Evolutionary conservation across 768 basidiomycete genomes (phyloP).

Genomic region (Cyathus striatus): DNA sequence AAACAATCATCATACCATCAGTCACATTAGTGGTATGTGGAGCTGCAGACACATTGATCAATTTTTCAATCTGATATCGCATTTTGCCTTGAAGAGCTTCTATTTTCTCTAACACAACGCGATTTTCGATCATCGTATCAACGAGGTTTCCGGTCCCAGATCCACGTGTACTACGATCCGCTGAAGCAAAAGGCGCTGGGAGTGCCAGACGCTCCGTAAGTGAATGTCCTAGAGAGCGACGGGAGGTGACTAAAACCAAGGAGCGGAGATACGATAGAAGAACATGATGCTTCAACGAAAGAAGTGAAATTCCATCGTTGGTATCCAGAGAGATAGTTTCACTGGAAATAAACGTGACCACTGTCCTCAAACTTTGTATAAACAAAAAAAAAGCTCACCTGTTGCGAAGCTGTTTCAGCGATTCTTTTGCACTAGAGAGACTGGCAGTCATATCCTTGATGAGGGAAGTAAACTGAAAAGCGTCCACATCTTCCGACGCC

Average conservation of each 20-base stretch:
- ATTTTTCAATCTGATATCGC: conserved; percentile 94
- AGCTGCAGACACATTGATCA: conserved; percentile 74
- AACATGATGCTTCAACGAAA: conserved; percentile 83
- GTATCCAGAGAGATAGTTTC: conserved; percentile 44
- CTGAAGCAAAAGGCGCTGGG: conserved; percentile 43
- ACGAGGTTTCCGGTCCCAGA: conserved; percentile 67
- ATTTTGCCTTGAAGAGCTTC: conserved; percentile 81
- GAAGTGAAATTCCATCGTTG: conserved; percentile 82
- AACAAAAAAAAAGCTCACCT: not conserved
- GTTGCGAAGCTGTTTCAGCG: conserved; percentile 22
- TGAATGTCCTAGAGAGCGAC: conserved; percentile 63
- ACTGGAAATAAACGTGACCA: too few relatives aligned
- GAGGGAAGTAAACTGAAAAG: conserved; percentile 21
- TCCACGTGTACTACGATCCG: conserved; percentile 51
- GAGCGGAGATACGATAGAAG: conserved; percentile 85
- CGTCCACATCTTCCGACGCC: conserved; percentile 14
- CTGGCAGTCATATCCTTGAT: conserved; percentile 59
- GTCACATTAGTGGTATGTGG: conserved; percentile 34
- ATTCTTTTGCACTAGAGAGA: conserved; percentile 54
- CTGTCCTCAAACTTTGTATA: conserved; percentile 10
- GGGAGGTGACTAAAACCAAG: conserved; percentile 67
- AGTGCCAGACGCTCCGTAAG: conserved; percentile 47
- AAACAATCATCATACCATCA: conserved; percentile 54
- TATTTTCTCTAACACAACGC: conserved; percentile 85
- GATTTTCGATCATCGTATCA: conserved; percentile 72